phyloP scores from a whole-genome alignment of 257 asterid genomes.

The Ocimum tenuiflorum region DNA sequence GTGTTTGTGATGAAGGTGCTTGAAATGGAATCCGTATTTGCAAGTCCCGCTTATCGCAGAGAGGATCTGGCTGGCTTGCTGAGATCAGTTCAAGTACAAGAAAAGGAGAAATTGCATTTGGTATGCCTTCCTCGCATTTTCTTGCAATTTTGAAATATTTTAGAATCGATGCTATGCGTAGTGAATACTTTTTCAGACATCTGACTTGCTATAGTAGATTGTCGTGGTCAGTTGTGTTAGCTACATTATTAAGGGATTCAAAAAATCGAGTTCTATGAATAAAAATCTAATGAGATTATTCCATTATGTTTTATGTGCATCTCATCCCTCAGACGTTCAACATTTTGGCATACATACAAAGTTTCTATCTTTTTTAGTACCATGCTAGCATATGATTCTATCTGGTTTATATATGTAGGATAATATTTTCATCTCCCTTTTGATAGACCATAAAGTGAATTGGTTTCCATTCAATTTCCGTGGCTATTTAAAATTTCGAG shows the following conservation, averaged over 20 bases:
- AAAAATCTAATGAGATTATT: neutral
- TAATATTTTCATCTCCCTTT: too few relatives aligned
- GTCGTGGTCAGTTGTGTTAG: neutral
- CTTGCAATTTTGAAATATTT: neutral
- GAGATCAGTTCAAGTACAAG: slow-evolving; percentile 74
- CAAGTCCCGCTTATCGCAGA: slow-evolving; percentile 59
- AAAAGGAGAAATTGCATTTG: slow-evolving; percentile 81
- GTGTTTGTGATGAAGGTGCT: slow-evolving; percentile 51
- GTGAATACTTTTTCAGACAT: neutral
- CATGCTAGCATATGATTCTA: neutral
- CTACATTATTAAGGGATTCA: neutral
- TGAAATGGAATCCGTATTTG: slow-evolving; percentile 63
- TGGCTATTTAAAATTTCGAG: neutral
- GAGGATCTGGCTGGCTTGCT: slow-evolving; percentile 74
- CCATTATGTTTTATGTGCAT: neutral
- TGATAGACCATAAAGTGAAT: neutral
- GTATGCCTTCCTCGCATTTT: slow-evolving; percentile 36
- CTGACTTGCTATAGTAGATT: neutral
- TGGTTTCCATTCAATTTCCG: neutral
- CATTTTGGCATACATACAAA: neutral
- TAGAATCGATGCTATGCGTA: neutral
- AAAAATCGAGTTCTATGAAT: neutral
- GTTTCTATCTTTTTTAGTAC: slow-evolving; percentile 7
- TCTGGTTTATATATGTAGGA: neutral
- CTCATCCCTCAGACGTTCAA: neutral